Conservation (phyloP, 805 yeast genomes). For the Lachancea sp. region DNA sequence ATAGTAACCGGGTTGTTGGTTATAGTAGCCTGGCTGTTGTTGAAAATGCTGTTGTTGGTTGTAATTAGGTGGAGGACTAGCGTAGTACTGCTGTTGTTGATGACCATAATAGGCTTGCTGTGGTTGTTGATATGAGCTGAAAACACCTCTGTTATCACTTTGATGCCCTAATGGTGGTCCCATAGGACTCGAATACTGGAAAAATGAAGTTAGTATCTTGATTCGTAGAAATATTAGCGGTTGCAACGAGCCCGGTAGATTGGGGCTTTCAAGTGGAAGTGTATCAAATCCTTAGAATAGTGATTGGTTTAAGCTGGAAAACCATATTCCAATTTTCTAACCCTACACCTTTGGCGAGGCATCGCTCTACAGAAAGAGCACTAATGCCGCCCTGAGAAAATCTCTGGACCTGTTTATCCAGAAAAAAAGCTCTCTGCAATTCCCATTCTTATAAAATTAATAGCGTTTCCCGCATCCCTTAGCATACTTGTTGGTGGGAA, state of each 20-base stretch:
- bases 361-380: too few relatives aligned
- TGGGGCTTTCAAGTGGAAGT: too few relatives aligned
- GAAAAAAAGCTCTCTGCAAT: too few relatives aligned
- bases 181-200: constrained; percentile 25
- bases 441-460: neutral
- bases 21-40: constrained; percentile 29
- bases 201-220: neutral
- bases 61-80: constrained; percentile 19
- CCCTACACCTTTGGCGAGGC: too few relatives aligned
- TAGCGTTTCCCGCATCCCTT: too few relatives aligned
- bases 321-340: too few relatives aligned
- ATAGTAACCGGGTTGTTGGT: constrained; percentile 22
- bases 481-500: constrained; percentile 12
- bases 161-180: constrained; percentile 23
- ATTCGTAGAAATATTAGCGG: too few relatives aligned
- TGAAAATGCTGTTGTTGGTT: constrained; percentile 34
- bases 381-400: too few relatives aligned
- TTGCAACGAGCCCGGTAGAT: too few relatives aligned
- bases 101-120: constrained; percentile 15
- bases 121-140: constrained; percentile 5
- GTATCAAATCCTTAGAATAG: too few relatives aligned
- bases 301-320: too few relatives aligned
- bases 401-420: too few relatives aligned
- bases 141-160: constrained; percentile 12
- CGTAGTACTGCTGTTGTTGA: constrained; percentile 17